phyloP scores from a whole-genome alignment of 805 yeast genomes.

The Dipodascopsis uninucleata region DNA sequence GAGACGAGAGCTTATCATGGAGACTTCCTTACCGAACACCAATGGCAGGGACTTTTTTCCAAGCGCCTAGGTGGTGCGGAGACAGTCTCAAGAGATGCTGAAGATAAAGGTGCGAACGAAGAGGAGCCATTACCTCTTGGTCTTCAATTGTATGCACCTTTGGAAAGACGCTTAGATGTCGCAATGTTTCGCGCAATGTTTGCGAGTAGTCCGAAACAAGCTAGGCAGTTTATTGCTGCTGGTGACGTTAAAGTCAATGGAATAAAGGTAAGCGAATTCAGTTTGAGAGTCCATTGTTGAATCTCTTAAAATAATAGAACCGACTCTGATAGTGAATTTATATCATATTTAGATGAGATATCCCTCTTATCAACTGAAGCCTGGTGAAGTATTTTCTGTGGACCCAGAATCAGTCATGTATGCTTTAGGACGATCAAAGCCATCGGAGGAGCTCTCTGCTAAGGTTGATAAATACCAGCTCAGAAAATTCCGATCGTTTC shows the following conservation, averaged over 20 bases:
- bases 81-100: conserved; percentile 7
- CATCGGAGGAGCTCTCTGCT: conserved; percentile 63
- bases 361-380: conserved; percentile 42
- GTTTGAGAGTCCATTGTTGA: not conserved
- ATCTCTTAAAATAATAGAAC: not conserved
- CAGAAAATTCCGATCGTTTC: conserved; percentile 69
- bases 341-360: conserved; percentile 11
- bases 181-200: conserved; percentile 90
- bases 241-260: conserved; percentile 89
- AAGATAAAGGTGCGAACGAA: conserved; percentile 22
- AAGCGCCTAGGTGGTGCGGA: conserved; percentile 67
- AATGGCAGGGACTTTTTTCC: conserved; percentile 70
- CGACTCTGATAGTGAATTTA: not conserved
- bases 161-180: conserved; percentile 85
- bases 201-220: conserved; percentile 90
- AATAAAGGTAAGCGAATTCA: conserved; percentile 26
- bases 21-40: conserved; percentile 79
- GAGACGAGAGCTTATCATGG: conserved; percentile 96
- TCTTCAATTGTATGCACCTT: conserved; percentile 79
- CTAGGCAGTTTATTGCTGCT: conserved; percentile 77
- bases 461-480: conserved; percentile 70
- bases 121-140: conserved; percentile 64
- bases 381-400: conserved; percentile 86
- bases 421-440: conserved; percentile 84
- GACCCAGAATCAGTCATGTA: conserved; percentile 78